Evolutionary conservation across 2,329 filamentous ascomycete genomes (phyloP).

Genomic region (Chrysosphaeria jannelii): DNA sequence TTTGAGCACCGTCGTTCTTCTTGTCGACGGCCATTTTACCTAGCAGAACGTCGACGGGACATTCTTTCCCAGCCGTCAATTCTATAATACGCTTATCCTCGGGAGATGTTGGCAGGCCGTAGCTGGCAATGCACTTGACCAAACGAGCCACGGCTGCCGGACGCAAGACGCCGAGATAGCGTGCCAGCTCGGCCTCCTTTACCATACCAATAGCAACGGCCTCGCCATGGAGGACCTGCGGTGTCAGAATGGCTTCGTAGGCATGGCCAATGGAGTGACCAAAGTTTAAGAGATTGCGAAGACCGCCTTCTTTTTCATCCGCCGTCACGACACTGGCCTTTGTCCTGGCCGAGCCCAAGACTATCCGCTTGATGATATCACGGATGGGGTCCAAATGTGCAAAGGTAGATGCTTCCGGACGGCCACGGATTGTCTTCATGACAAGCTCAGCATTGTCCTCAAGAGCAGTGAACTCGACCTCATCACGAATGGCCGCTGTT

Average conservation of each 20-base stretch:
- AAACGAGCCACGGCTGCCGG: conserved; percentile 71
- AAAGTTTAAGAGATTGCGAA: conserved; percentile 88
- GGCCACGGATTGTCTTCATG: conserved; percentile 35
- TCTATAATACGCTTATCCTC: conserved; percentile 58
- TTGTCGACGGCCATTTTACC: conserved; percentile 95
- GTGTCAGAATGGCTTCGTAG: conserved; percentile 80
- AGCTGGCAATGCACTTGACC: conserved; percentile 81
- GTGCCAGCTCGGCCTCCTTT: conserved; percentile 79
- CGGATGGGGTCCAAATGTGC: conserved; percentile 40
- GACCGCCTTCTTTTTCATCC: conserved; percentile 78
- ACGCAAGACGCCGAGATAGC: conserved; percentile 59
- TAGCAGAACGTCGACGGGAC: conserved; percentile 59
- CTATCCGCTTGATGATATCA: conserved; percentile 42
- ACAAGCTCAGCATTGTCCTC: conserved; percentile 59
- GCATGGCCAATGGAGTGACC: conserved; percentile 95
- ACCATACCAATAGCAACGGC: conserved; percentile 96
- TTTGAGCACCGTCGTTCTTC: conserved; percentile 86
- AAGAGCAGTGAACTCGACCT: conserved; percentile 54
- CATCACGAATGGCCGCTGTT: conserved; percentile 89
- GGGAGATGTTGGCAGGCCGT: conserved; percentile 62
- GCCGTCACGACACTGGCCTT: conserved; percentile 86
- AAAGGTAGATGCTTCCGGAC: conserved; percentile 10
- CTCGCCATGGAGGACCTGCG: conserved; percentile 84
- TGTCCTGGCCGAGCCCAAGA: conserved; percentile 68
- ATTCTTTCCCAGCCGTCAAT: conserved; percentile 61